These are phyloP conservation scores for Lobulomyces angularis DNA, from an alignment of 192 early-diverging fungal species.

Conservation along the genomic window DNA sequence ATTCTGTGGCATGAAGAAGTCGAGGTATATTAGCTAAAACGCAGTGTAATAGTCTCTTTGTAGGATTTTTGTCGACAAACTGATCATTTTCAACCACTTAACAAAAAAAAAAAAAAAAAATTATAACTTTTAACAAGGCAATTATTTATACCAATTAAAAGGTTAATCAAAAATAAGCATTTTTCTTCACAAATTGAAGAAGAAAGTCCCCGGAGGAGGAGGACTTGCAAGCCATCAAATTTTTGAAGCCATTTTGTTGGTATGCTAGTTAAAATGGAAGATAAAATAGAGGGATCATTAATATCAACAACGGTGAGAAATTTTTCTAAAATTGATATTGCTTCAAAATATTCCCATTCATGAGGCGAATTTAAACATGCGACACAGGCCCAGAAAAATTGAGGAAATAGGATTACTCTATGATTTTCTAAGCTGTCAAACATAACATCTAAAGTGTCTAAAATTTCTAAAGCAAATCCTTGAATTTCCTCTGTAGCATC, in stretches of 20 bases:
- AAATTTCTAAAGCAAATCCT: slow-evolving; percentile 67
- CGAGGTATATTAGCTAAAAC: slow-evolving; percentile 58
- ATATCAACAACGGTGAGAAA: slow-evolving; percentile 50
- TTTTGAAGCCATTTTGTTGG: slow-evolving; percentile 63
- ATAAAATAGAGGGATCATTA: slow-evolving; percentile 22
- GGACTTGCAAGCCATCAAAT: slow-evolving; percentile 62
- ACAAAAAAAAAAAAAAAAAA: too few species aligned
- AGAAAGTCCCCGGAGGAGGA: slow-evolving; percentile 59
- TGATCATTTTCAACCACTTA: slow-evolving; percentile 40
- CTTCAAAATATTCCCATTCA: slow-evolving; percentile 66
- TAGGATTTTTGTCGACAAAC: slow-evolving; percentile 46
- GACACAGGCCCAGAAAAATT: slow-evolving; percentile 70
- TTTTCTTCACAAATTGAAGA: slow-evolving; percentile 39
- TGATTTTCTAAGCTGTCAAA: slow-evolving; percentile 37
- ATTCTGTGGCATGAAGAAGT: slow-evolving; percentile 48
- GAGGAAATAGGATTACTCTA: slow-evolving; percentile 54
- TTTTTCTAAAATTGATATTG: slow-evolving; percentile 49
- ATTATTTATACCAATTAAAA: slow-evolving; percentile 31
- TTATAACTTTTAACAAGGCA: too few species aligned
- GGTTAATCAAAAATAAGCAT: slow-evolving; percentile 45
- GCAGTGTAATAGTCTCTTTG: slow-evolving; percentile 42
- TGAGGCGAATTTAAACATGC: slow-evolving; percentile 59
- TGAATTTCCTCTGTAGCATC: slow-evolving; percentile 65
- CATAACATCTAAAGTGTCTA: slow-evolving; percentile 54
- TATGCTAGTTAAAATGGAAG: slow-evolving; percentile 42